Conservation (phyloP, 2,329 filamentous ascomycete species). For the Fusarium mundagurra region DNA sequence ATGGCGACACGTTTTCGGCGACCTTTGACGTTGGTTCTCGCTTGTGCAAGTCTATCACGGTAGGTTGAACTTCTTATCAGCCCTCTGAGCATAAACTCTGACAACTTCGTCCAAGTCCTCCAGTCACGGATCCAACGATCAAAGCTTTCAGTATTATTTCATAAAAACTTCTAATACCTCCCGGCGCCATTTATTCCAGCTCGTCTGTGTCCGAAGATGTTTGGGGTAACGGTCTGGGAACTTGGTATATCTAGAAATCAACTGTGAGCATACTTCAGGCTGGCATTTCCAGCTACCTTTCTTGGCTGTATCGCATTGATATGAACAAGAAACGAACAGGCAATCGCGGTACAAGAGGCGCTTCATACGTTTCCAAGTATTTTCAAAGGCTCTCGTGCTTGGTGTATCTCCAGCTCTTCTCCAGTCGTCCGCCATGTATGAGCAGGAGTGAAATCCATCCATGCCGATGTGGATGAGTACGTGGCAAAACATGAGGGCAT, state of each 20-base stretch:
- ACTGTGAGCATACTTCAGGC: not conserved
- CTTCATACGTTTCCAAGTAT: not conserved
- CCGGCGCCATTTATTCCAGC: not conserved
- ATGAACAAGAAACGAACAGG: accelerated
- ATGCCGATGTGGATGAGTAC: not conserved
- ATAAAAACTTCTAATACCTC: too few relatives aligned
- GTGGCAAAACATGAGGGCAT: not conserved
- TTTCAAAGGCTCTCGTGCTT: too few relatives aligned
- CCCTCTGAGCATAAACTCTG: not conserved
- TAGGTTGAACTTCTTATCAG: not conserved
- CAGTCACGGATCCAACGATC: too few relatives aligned
- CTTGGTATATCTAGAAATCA: not conserved
- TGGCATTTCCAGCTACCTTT: not conserved
- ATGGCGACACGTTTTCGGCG: too few relatives aligned
- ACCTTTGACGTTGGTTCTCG: too few relatives aligned
- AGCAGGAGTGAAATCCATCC: too few relatives aligned
- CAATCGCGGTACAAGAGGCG: not conserved
- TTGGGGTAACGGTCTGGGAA: not conserved
- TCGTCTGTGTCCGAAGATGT: not conserved
- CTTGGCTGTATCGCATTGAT: not conserved
- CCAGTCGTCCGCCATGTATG: too few relatives aligned
- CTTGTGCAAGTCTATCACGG: not conserved
- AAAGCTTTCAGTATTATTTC: too few relatives aligned
- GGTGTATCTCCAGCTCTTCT: too few relatives aligned
- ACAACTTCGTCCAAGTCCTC: not conserved